Evolutionary conservation across 257 asterid genomes (phyloP).

Genomic region (Leonotis leonurus): DNA sequence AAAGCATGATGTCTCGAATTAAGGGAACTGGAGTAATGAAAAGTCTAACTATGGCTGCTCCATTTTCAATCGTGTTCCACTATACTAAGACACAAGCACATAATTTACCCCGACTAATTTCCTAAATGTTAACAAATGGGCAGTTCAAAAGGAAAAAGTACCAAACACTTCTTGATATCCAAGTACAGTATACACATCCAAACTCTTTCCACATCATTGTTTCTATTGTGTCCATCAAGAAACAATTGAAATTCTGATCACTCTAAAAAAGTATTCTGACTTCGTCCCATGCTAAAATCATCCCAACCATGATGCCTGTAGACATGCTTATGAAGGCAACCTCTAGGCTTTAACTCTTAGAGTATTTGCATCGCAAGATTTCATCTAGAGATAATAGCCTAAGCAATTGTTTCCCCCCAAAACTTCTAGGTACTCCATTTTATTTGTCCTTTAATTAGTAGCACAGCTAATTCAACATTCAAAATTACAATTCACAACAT

Average conservation of each 20-base stretch:
- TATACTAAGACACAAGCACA: background rate
- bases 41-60: background rate
- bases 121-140: background rate
- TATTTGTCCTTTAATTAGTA: background rate
- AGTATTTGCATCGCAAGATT: background rate
- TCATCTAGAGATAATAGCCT: background rate
- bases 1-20: background rate
- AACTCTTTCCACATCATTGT: background rate
- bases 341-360: background rate
- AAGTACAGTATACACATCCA: background rate
- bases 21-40: background rate
- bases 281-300: background rate
- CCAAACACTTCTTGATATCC: background rate
- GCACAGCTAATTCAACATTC: constrained; percentile 10
- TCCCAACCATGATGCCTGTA: background rate
- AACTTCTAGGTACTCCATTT: background rate
- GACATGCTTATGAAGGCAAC: background rate
- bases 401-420: background rate
- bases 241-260: background rate
- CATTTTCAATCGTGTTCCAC: background rate
- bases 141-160: background rate
- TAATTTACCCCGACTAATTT: background rate
- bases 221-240: background rate
- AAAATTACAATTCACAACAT: background rate
- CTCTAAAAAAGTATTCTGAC: background rate